A percentile compares a stretch with the other conserved stretches of the same genome.
Conservation (phyloP, 768 basidiomycete species). For the Lentinula aciculospora region DNA sequence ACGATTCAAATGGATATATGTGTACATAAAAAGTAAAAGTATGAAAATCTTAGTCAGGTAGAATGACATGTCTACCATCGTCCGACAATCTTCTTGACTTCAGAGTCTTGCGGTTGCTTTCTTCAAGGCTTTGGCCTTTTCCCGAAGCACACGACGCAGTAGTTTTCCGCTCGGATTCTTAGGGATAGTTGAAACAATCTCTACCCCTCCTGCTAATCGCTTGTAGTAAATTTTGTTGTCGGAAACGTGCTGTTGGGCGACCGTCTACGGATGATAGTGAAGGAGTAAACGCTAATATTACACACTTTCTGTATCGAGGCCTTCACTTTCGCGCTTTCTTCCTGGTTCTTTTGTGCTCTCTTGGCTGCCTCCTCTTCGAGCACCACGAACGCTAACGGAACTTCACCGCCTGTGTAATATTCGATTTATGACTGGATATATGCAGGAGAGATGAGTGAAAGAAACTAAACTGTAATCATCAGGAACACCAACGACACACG, state of each 20-base stretch:
- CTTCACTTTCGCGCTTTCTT: slow-evolving; percentile 31
- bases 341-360: slow-evolving; percentile 28
- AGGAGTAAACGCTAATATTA: not conserved
- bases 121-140: slow-evolving; percentile 33
- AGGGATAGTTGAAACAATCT: slow-evolving; percentile 49
- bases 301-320: slow-evolving; percentile 43
- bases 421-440: not conserved
- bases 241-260: slow-evolving; percentile 39
- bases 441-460: no score
- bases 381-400: slow-evolving; percentile 66
- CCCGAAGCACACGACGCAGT: slow-evolving; percentile 44
- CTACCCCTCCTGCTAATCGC: slow-evolving; percentile 52
- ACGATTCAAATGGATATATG: no score
- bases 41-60: no score
- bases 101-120: slow-evolving; percentile 20
- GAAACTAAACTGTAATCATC: slow-evolving; percentile 50
- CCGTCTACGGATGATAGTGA: not conserved
- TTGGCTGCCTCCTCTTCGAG: slow-evolving; percentile 35
- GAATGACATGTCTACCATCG: not conserved
- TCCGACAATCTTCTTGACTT: not conserved
- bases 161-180: slow-evolving; percentile 62
- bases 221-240: slow-evolving; percentile 54
- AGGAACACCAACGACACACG: slow-evolving; percentile 59
- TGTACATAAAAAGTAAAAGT: no score
- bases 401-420: slow-evolving; percentile 46